Evolutionary conservation across 2,329 filamentous ascomycete genomes (phyloP).

Genomic region (Beauveria bassiana): DNA sequence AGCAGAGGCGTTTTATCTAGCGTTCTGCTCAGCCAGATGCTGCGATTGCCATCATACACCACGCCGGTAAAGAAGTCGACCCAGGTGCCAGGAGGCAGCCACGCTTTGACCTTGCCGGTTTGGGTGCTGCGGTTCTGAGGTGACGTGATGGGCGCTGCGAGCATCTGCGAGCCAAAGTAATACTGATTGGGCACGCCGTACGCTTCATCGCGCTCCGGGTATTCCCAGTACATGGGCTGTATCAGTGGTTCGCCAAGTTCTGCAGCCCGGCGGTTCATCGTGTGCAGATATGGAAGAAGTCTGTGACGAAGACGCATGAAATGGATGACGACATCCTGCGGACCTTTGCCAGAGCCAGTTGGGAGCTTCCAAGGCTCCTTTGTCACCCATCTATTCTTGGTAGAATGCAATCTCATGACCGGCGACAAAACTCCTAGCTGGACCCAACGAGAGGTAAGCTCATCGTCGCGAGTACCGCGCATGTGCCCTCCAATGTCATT

Average conservation of each 20-base stretch:
- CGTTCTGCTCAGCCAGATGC: conserved; percentile 41
- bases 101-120: conserved; percentile 41
- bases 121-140: conserved; percentile 39
- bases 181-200: conserved; percentile 52
- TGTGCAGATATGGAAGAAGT: conserved; percentile 53
- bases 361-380: conserved; percentile 56
- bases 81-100: conserved; percentile 47
- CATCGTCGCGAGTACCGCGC: conserved; percentile 42
- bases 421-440: conserved; percentile 50
- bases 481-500: conserved; percentile 56
- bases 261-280: conserved; percentile 42
- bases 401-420: conserved; percentile 48
- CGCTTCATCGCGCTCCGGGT: conserved; percentile 42
- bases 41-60: conserved; percentile 49
- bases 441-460: conserved; percentile 48
- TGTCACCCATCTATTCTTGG: conserved; percentile 47
- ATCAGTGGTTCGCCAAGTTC: conserved; percentile 43
- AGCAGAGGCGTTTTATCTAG: conserved; percentile 46
- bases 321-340: conserved; percentile 36
- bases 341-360: conserved; percentile 24
- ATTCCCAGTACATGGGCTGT: conserved; percentile 57
- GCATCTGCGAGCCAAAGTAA: conserved; percentile 47
- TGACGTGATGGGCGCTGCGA: conserved; percentile 49
- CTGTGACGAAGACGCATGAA: conserved; percentile 49
- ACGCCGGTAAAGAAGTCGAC: conserved; percentile 52